phyloP scores from a whole-genome alignment of 2,329 filamentous ascomycete genomes.

The Clarireedia homoeocarpa region DNA sequence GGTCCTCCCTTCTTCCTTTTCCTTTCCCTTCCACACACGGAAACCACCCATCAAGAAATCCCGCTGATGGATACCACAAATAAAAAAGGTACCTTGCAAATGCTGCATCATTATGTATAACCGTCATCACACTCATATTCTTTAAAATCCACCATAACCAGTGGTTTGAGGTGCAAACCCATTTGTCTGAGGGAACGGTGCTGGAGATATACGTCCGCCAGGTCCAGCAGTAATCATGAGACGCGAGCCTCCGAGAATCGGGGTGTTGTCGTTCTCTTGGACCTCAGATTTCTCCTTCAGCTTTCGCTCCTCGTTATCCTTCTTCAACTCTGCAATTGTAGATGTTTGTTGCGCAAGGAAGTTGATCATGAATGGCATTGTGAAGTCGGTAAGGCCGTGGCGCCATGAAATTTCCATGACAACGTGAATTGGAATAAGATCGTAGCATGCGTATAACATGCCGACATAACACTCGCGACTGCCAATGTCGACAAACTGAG shows the following conservation, averaged over 20 bases:
- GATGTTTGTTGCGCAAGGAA: conserved; percentile 85
- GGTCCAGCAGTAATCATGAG: conserved; percentile 96
- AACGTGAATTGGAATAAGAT: conserved; percentile 85
- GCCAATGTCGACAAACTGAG: conserved; percentile 94
- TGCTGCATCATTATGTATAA: conserved; percentile 28
- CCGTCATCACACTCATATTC: conserved; percentile 8
- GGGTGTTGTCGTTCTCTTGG: conserved; percentile 87
- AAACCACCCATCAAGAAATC: conserved; percentile 16
- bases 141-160: conserved; percentile 54
- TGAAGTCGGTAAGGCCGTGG: conserved; percentile 88
- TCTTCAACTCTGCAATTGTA: conserved; percentile 77
- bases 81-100: conserved; percentile 21
- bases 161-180: conserved; percentile 86
- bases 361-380: conserved; percentile 99
- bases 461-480: conserved; percentile 99
- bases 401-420: conserved; percentile 98
- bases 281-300: conserved; percentile 60
- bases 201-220: conserved; percentile 40
- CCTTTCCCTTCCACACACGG: not conserved
- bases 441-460: conserved; percentile 98
- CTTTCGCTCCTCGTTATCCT: conserved; percentile 94
- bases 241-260: conserved; percentile 80
- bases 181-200: conserved; percentile 72
- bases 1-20: not conserved
- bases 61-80: conserved; percentile 21